Evolutionary conservation across 495 filamentous ascomycete species (phyloP).

Genomic region (Hypoxylon crocopeplum): DNA sequence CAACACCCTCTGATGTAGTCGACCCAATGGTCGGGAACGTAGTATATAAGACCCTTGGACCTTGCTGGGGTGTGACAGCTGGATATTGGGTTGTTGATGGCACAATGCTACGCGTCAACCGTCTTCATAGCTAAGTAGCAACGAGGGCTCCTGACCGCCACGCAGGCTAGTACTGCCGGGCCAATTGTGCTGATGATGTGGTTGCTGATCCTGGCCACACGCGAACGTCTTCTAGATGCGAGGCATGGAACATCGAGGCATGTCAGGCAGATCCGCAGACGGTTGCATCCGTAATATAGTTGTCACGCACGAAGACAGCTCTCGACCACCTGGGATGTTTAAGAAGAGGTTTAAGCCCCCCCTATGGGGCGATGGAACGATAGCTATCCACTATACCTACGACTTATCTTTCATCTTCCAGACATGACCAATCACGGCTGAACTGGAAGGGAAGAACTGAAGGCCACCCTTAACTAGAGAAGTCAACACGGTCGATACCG

Average conservation of each 20-base stretch:
- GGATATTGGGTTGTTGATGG: slow-evolving; percentile 18
- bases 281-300: slow-evolving; percentile 29
- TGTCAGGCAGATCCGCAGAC: slow-evolving; percentile 14
- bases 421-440: slow-evolving; percentile 15
- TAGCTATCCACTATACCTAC: slow-evolving; percentile 20
- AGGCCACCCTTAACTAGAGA: background rate
- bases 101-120: slow-evolving; percentile 21
- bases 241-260: slow-evolving; percentile 17
- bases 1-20: slow-evolving; percentile 13
- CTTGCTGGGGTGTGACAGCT: slow-evolving; percentile 15
- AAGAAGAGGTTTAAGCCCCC: slow-evolving; percentile 13
- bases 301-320: slow-evolving; percentile 12
- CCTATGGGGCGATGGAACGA: slow-evolving; percentile 32
- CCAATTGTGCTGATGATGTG: slow-evolving; percentile 26
- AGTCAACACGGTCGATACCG: slow-evolving; percentile 1
- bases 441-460: background rate
- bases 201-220: slow-evolving; percentile 23
- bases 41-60: slow-evolving; percentile 24
- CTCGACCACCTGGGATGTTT: slow-evolving; percentile 17
- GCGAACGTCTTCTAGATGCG: slow-evolving; percentile 11
- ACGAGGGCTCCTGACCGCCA: slow-evolving; percentile 27
- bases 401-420: slow-evolving; percentile 17
- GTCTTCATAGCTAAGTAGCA: slow-evolving; percentile 14
- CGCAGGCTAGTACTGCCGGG: slow-evolving; percentile 24
- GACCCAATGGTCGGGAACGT: slow-evolving; percentile 29